Conservation (phyloP, 1,284 basidiomycete genomes). For the Cryptococcus sp. region DNA sequence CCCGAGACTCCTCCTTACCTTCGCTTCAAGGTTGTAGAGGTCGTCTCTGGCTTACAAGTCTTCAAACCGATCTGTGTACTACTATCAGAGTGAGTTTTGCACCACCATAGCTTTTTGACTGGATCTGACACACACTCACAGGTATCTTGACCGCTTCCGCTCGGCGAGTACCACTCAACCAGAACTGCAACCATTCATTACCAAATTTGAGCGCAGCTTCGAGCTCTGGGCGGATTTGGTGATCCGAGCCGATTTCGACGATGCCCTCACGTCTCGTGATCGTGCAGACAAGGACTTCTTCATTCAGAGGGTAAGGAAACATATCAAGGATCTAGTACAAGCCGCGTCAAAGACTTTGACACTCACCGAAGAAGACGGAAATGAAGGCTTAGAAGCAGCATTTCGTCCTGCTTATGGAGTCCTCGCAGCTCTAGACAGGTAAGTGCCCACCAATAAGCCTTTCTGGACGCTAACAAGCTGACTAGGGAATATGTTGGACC, state of each 20-base stretch:
- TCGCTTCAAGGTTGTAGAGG: constrained; percentile 5
- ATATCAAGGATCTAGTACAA: constrained; percentile 2
- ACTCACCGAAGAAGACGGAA: neutral
- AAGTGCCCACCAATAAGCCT: neutral
- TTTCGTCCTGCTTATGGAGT: neutral
- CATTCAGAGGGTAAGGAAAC: neutral
- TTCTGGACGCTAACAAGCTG: no score
- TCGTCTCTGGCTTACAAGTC: constrained; percentile 48
- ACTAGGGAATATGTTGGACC: constrained; percentile 54
- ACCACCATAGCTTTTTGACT: neutral
- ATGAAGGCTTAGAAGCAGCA: neutral
- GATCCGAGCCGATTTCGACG: constrained; percentile 7
- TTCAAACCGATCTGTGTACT: constrained; percentile 54
- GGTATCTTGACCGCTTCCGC: constrained; percentile 61
- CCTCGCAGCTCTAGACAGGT: constrained; percentile 5
- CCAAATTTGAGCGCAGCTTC: constrained; percentile 52
- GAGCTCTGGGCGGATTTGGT: constrained; percentile 52
- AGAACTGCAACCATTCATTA: constrained; percentile 49
- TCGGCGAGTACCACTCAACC: constrained; percentile 54
- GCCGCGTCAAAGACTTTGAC: neutral
- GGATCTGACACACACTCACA: constrained; percentile 24
- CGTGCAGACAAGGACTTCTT: constrained; percentile 39
- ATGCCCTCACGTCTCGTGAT: constrained; percentile 29
- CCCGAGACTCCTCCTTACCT: constrained; percentile 15
- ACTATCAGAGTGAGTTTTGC: constrained; percentile 54